Conservation (phyloP, 345 rosid genomes). For the Barbarea vulgaris region DNA sequence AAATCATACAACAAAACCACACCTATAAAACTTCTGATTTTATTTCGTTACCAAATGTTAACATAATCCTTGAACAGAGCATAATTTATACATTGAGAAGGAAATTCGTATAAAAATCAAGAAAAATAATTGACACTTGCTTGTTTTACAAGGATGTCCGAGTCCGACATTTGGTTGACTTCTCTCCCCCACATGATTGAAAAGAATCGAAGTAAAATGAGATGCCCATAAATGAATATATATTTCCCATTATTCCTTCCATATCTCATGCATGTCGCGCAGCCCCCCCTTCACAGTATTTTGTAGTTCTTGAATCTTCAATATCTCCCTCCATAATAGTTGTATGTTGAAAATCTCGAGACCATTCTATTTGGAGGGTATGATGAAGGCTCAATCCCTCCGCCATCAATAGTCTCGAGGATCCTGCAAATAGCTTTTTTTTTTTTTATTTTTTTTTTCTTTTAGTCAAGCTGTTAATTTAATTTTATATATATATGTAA, state of each 20-base stretch:
- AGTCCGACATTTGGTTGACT: neutral
- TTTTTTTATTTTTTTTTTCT: too few species aligned
- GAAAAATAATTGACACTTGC: neutral
- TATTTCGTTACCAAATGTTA: too few species aligned
- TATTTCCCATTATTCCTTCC: neutral
- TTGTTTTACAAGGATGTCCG: neutral
- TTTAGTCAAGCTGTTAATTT: too few species aligned
- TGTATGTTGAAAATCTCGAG: neutral
- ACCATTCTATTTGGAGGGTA: neutral
- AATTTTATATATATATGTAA: neutral
- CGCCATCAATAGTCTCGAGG: neutral
- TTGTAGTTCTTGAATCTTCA: neutral
- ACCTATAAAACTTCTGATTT: too few species aligned
- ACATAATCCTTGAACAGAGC: neutral
- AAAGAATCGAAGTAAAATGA: neutral
- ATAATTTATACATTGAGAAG: neutral
- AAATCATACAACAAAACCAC: too few species aligned
- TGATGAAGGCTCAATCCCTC: neutral
- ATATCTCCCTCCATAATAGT: neutral
- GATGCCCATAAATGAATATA: neutral
- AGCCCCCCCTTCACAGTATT: neutral
- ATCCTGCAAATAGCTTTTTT: neutral
- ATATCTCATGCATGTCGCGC: neutral
- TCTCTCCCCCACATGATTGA: neutral
- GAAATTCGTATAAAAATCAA: neutral